phyloP scores from a whole-genome alignment of 345 rosid genomes.

The Pseudoturritis turrita region DNA sequence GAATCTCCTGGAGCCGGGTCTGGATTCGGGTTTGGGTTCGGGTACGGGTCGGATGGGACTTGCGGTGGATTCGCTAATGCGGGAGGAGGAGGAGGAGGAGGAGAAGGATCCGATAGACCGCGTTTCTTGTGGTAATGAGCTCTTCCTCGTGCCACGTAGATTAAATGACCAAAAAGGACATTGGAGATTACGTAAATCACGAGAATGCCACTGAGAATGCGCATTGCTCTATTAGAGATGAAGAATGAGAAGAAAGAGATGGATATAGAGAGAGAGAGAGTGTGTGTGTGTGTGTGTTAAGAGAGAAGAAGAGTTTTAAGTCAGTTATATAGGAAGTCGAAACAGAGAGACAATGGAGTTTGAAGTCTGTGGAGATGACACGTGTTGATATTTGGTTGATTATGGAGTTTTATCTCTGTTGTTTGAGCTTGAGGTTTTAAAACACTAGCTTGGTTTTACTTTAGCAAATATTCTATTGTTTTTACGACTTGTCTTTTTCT shows the following conservation, averaged over 20 bases:
- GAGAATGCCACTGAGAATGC: constrained; percentile 14
- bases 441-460: constrained; percentile 2
- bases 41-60: constrained; percentile 66
- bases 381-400: constrained; percentile 43
- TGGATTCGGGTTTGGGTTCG: constrained; percentile 27
- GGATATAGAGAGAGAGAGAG: constrained; percentile 1
- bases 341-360: constrained; percentile 1
- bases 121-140: constrained; percentile 61
- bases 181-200: constrained; percentile 18
- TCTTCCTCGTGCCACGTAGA: constrained; percentile 45
- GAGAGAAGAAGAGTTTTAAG: constrained; percentile 10
- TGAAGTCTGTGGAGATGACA: constrained; percentile 27
- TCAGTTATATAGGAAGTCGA: constrained; percentile 33
- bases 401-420: constrained; percentile 25
- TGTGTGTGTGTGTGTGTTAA: no score
- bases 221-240: constrained; percentile 17
- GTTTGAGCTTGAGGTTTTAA: constrained; percentile 6
- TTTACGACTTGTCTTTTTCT: constrained; percentile 15
- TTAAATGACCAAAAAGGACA: constrained; percentile 18
- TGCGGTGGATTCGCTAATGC: constrained; percentile 32
- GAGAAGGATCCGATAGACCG: constrained; percentile 26
- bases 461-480: constrained; percentile 12
- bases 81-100: constrained; percentile 21
- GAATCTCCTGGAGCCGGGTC: constrained; percentile 35
- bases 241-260: not conserved